These are phyloP conservation scores for Oryza brachyantha DNA, from an alignment of 176 grass and related monocot genomes.

Conservation along the genomic window DNA sequence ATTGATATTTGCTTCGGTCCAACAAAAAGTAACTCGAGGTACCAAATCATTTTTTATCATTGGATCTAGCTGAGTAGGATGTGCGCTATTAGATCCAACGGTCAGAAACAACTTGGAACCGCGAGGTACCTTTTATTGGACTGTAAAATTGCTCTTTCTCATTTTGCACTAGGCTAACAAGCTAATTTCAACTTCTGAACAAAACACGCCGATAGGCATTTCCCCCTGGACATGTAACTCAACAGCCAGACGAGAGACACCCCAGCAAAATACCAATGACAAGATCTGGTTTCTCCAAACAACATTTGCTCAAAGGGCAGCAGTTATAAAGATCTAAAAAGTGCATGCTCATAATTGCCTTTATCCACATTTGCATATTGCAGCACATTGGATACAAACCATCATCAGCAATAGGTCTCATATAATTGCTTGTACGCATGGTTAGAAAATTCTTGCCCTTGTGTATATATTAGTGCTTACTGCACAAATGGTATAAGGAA, in stretches of 20 bases:
- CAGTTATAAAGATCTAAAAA: not conserved
- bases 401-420: not conserved
- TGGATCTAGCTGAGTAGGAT: too few relatives aligned
- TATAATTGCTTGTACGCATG: not conserved
- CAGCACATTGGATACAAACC: not conserved
- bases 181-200: too few relatives aligned
- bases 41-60: too few relatives aligned
- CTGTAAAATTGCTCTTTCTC: too few relatives aligned
- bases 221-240: not conserved
- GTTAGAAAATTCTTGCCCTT: not conserved
- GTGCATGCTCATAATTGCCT: not conserved
- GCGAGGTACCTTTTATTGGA: too few relatives aligned
- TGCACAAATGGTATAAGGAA: constrained; percentile 79
- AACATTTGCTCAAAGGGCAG: not conserved
- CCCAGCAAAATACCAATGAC: not conserved
- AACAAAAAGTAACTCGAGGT: too few relatives aligned
- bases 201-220: too few relatives aligned
- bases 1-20: too few relatives aligned
- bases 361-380: not conserved
- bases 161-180: too few relatives aligned
- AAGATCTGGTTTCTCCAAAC: not conserved
- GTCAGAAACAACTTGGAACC: too few relatives aligned
- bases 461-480: constrained; percentile 7
- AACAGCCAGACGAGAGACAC: not conserved
- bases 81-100: too few relatives aligned